Conservation (phyloP, 345 rosid genomes). For the Populus euphratica region DNA sequence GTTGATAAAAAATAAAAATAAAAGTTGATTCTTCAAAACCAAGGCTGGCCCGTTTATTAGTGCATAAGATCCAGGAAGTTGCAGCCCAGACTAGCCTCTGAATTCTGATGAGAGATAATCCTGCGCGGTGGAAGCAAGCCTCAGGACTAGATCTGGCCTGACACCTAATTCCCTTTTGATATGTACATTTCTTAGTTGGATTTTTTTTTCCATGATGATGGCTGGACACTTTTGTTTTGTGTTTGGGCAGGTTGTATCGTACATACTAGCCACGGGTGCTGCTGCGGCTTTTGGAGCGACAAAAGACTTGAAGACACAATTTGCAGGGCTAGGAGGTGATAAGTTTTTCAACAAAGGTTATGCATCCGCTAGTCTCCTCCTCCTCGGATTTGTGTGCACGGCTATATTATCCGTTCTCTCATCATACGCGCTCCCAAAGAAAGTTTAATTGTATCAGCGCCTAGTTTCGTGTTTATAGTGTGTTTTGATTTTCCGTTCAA, state of each 20-base stretch:
- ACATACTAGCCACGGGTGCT: slow-evolving; percentile 45
- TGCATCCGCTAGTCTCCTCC: slow-evolving; percentile 47
- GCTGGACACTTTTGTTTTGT: not conserved
- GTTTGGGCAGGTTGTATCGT: slow-evolving; percentile 34
- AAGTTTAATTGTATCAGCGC: not conserved
- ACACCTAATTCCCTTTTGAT: no score
- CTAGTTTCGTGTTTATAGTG: no score
- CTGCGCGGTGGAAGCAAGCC: no score
- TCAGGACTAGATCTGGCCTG: no score
- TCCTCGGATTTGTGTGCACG: slow-evolving; percentile 42
- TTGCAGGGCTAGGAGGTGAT: slow-evolving; percentile 17
- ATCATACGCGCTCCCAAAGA: slow-evolving; percentile 43
- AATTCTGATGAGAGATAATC: no score
- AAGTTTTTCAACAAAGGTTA: slow-evolving; percentile 45
- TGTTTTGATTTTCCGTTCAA: no score
- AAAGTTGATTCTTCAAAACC: no score
- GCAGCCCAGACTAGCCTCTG: no score
- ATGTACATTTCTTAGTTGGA: no score
- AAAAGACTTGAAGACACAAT: slow-evolving; percentile 38
- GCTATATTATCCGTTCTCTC: slow-evolving; percentile 54
- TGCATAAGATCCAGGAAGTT: no score
- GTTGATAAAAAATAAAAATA: no score
- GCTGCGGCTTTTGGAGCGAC: slow-evolving; percentile 59
- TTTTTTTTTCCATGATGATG: not conserved
- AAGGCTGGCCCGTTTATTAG: no score